Base-by-base conservation (phyloP, 352 stramenopile species). In the Phytopythium vexans region DNA sequence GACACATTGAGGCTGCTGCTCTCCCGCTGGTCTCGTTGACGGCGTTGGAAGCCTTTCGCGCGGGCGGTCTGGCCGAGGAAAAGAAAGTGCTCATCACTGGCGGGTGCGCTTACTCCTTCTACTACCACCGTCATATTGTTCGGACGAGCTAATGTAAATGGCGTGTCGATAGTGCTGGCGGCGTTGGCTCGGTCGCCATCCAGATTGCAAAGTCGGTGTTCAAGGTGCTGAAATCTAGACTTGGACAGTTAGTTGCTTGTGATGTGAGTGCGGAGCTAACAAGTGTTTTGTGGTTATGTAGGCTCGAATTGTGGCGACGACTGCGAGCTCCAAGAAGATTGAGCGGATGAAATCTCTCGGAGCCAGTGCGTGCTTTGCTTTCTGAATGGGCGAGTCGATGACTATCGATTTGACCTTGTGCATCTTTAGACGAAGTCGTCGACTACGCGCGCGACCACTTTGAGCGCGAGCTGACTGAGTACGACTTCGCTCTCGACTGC, bases 71-170 rank as follows among this genome's bases (percentile, higher is more conserved):
- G 6, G 48, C 56, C 16, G 69, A 82, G 56, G 70, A 70, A 43
- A 88, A 90, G 58, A 89, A 88, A 56, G 70, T 93, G 39, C 57
- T 93, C 8, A 66, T 93, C 55, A 90, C 80, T 3, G 82, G 71
- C 21, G 82, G 75, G 75, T 85, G 64, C 49, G 60, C 33, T 41
- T 8, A 14, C 9, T 41, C 12, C 3, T 6, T 12, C 15, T 14
- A 15, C n/a, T 6, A 41, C 37, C 34, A 15, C 15, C 0, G 12
- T 11, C 12, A 6, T n/a, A 10, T 32, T 12, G 3, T 35, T 50
- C 5, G 35, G 14, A 21, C 3, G 1, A 12, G 10, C 31, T 32
- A 16, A 50, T 2, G 1, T 11, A 9, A 34, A 21, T 58, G 35
- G 47, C 9, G 1, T 37, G 56, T 14, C 51, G 40, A 33, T 51